Evolutionary conservation across 768 basidiomycete species (phyloP), one percentile per base, ranked within the genome.

Genomic region (Termitomyces heimii): DNA sequence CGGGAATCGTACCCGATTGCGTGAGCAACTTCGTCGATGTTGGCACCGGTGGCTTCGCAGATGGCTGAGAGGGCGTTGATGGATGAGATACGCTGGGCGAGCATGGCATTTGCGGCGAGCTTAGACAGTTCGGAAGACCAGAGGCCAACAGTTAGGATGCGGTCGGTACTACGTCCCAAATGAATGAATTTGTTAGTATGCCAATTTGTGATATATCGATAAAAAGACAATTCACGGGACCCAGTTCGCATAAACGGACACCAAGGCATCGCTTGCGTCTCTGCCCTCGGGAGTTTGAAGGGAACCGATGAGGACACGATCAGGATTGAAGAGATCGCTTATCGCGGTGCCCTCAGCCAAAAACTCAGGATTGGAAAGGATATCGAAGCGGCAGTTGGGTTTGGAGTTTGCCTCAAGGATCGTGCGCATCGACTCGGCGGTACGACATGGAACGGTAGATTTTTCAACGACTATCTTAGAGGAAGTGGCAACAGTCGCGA

Each of bases 401-500:
- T 86, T 92, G 39, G 96, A 96, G 80, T 99, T 99, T 64, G 96
- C 94, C 73, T 98, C 95, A 54, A 99, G 86, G 73, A 99, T 98
- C 54, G 92, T 97, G 66, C 96, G 92, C 97, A 99, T 99, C 20
- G 95, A 96, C 74, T 97, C 92, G 59, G 97, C 97, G 7, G 97
- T 99, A 62, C 97, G 88, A 77, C 94, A 98, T 39, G 97, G 97
- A 9, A 99, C 97, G 5, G 97, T 99, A 16, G 96, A 98, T 74
- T 99, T 99, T 70, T 99, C 97, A 59, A 99, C 95, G 53, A 99
- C 97, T 65, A 99, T 98, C 80, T 99, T 99, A 70, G 85, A 89
- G 1, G 89, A 85, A 24, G 78, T 88, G 47, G 97, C 92, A 56
- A 98, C 89, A 44, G 83, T 84, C 43, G 97, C 97, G 63, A 99